Conservation (phyloP, 2,329 filamentous ascomycete species). For the Sarocladium oryzae region DNA sequence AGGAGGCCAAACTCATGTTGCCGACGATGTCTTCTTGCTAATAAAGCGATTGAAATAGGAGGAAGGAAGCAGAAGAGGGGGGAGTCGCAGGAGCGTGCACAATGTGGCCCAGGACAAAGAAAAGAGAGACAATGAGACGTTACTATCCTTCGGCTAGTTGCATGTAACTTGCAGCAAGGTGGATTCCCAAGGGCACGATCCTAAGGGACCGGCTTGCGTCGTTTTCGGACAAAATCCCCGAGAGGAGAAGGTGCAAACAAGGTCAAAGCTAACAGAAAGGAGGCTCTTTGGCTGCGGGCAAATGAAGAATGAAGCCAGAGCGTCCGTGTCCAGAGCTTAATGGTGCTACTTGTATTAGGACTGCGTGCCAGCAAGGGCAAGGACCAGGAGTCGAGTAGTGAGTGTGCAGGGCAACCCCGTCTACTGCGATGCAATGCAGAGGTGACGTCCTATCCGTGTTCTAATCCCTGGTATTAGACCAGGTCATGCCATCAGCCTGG, state of each 20-base stretch:
- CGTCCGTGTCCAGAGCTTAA: no score
- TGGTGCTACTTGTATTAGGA: no score
- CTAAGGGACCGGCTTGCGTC: neutral
- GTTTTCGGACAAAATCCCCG: conserved; percentile 2
- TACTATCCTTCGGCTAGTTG: neutral
- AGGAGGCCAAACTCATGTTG: neutral
- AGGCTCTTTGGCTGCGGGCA: no score
- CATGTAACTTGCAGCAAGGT: neutral
- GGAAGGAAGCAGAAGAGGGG: neutral
- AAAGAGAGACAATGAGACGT: conserved; percentile 3
- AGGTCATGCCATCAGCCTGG: neutral
- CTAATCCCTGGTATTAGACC: neutral
- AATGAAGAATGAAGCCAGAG: no score
- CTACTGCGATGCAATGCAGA: neutral
- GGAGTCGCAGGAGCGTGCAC: neutral
- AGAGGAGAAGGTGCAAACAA: neutral
- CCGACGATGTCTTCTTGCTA: neutral
- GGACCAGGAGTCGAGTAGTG: no score
- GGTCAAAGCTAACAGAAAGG: neutral
- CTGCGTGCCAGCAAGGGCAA: no score
- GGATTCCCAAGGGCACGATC: neutral
- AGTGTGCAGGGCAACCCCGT: no score
- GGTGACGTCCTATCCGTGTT: neutral
- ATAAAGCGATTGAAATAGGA: conserved; percentile 5
- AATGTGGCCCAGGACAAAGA: neutral